A percentile compares a stretch with the other conserved stretches of the same genome.
Conservation (phyloP, 2,329 filamentous ascomycete genomes). For the Colletotrichum limetticola region DNA sequence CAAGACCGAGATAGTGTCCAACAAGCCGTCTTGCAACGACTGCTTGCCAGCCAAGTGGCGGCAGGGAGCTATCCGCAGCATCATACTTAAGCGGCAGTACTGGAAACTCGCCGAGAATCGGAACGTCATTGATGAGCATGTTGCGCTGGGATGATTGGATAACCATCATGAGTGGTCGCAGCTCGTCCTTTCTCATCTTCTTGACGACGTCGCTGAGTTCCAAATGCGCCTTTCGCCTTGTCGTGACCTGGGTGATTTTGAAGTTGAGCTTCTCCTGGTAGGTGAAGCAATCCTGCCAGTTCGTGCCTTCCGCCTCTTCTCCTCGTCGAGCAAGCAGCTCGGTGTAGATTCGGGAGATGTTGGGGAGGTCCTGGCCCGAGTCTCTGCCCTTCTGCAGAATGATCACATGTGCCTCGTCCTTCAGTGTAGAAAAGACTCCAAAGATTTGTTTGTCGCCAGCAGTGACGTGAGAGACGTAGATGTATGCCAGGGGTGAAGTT, state of each 20-base stretch:
- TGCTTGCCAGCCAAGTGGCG: constrained; percentile 92
- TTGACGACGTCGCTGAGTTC: constrained; percentile 90
- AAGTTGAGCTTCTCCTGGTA: constrained; percentile 91
- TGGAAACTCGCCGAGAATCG: constrained; percentile 85
- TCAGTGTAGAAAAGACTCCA: constrained; percentile 87
- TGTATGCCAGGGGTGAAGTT: constrained; percentile 79
- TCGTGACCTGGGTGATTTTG: constrained; percentile 88
- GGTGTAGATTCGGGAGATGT: constrained; percentile 87
- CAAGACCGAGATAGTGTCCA: constrained; percentile 91
- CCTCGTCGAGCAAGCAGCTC: constrained; percentile 77
- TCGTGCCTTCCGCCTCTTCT: constrained; percentile 73
- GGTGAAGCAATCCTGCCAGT: constrained; percentile 83
- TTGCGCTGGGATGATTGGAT: constrained; percentile 90
- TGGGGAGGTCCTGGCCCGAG: constrained; percentile 83
- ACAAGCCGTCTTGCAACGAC: constrained; percentile 89
- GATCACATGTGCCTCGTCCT: constrained; percentile 83
- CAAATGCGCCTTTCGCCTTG: constrained; percentile 86
- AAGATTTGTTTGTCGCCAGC: constrained; percentile 94
- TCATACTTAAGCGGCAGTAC: constrained; percentile 85
- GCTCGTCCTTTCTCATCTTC: constrained; percentile 89
- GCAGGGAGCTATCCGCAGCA: constrained; percentile 84
- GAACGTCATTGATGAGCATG: constrained; percentile 85
- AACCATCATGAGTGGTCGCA: constrained; percentile 82
- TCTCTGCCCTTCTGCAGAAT: constrained; percentile 88
- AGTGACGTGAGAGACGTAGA: constrained; percentile 93